Evolutionary conservation across 192 early-diverging fungal genomes (phyloP).

Genomic region (Allomyces arbusculus): DNA sequence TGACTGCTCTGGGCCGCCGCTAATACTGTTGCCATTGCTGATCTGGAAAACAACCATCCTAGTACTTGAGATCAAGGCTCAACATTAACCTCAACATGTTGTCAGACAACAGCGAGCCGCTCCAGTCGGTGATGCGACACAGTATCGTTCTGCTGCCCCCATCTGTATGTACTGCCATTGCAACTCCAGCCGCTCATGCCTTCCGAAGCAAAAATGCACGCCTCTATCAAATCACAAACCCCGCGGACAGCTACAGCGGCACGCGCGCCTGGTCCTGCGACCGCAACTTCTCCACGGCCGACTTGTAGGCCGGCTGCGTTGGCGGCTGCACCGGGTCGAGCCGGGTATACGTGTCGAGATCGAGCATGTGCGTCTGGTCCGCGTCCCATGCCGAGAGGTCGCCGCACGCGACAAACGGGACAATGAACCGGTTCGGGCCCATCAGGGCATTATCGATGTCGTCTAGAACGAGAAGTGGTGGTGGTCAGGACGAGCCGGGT

Average conservation of each 20-base stretch:
- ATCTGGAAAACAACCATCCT: too few relatives aligned
- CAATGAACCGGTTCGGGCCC: constrained; percentile 56
- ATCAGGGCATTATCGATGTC: constrained; percentile 6
- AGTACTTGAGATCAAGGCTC: too few relatives aligned
- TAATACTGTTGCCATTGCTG: too few relatives aligned
- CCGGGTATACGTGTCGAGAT: constrained; percentile 22
- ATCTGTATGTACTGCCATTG: too few relatives aligned
- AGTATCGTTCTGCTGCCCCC: too few relatives aligned
- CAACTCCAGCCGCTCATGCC: too few relatives aligned
- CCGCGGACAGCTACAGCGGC: background rate
- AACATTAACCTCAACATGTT: too few relatives aligned
- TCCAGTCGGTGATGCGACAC: too few relatives aligned
- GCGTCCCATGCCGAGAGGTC: constrained; percentile 75
- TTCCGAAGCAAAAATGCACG: too few relatives aligned
- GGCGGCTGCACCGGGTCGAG: constrained; percentile 64
- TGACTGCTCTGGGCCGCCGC: too few relatives aligned
- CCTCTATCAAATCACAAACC: too few relatives aligned
- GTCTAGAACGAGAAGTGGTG: background rate
- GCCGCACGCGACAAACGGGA: constrained; percentile 79
- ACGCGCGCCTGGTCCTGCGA: background rate
- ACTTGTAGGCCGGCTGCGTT: constrained; percentile 74
- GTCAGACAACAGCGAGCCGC: too few relatives aligned
- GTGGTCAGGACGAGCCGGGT: background rate
- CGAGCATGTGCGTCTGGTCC: constrained; percentile 61
- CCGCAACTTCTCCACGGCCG: constrained; percentile 52